These are phyloP conservation scores for Malus hybrid DNA, from an alignment of 331 rosid genomes.

Conservation along the genomic window DNA sequence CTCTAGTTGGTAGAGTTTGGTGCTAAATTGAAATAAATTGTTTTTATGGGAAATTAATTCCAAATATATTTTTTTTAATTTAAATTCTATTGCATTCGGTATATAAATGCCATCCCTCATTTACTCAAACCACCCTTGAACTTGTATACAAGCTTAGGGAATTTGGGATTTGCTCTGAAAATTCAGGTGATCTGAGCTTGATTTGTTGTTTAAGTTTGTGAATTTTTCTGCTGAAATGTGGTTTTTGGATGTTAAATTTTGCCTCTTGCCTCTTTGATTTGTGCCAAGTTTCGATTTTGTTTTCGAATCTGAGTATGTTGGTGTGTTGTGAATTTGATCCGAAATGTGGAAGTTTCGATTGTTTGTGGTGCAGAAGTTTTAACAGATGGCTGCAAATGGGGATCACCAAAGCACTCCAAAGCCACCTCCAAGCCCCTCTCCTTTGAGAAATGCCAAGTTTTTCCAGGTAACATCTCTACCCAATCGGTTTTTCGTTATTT, in stretches of 20 bases:
- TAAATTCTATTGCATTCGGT: neutral
- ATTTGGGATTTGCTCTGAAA: slow-evolving; percentile 6
- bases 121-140: slow-evolving; percentile 2
- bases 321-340: neutral
- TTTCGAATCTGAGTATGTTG: neutral
- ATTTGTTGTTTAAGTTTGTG: neutral
- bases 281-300: neutral
- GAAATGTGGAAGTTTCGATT: slow-evolving; percentile 1
- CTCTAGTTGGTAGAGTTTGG: slow-evolving; percentile 27
- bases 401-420: slow-evolving; percentile 22
- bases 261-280: neutral
- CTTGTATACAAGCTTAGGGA: neutral
- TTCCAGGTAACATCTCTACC: slow-evolving; percentile 35
- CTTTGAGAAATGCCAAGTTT: slow-evolving; percentile 51
- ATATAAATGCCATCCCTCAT: slow-evolving; percentile 14
- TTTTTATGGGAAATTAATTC: neutral
- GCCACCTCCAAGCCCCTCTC: slow-evolving; percentile 56
- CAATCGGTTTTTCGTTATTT: neutral
- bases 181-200: slow-evolving; percentile 12
- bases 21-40: neutral
- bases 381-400: slow-evolving; percentile 44
- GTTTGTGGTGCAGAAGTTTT: slow-evolving; percentile 20
- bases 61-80: neutral
- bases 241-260: neutral
- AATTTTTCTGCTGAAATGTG: neutral